phyloP scores from a whole-genome alignment of 345 rosid genomes.

The Litchi chinensis region DNA sequence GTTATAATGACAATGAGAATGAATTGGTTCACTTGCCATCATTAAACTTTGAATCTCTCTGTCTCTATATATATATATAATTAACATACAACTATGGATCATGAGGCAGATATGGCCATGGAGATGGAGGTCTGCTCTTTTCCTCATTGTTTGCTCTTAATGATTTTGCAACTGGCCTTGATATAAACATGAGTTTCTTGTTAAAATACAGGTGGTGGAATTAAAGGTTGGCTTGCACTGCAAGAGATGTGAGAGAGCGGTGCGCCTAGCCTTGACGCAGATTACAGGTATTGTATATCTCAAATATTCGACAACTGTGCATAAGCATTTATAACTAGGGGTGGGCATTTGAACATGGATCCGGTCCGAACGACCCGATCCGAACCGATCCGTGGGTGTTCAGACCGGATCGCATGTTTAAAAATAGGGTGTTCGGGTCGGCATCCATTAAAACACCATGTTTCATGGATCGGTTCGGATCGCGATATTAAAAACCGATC shows the following conservation, averaged over 20 bases:
- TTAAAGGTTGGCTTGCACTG: slow-evolving; percentile 42
- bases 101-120: not conserved
- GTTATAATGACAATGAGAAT: slow-evolving; percentile 4
- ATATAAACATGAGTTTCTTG: not conserved
- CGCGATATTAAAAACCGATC: too few species aligned
- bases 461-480: too few species aligned
- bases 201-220: slow-evolving; percentile 27
- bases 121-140: slow-evolving; percentile 17
- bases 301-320: not conserved
- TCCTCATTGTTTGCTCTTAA: not conserved
- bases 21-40: slow-evolving; percentile 9
- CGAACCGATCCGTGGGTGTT: too few species aligned
- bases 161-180: not conserved
- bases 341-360: too few species aligned
- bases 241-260: slow-evolving; percentile 40
- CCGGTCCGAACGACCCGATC: too few species aligned
- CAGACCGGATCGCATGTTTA: too few species aligned
- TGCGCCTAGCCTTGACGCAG: slow-evolving; percentile 33
- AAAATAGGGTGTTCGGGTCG: too few species aligned
- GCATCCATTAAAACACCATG: too few species aligned
- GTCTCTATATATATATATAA: not conserved
- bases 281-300: slow-evolving; percentile 23
- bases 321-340: too few species aligned
- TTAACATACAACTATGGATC: slow-evolving; percentile 1
- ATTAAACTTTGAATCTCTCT: too few species aligned